A percentile compares a stretch with the other conserved stretches of the same genome.
phyloP scores from a whole-genome alignment of 2,329 filamentous ascomycete species.

The Talaromyces sp. region DNA sequence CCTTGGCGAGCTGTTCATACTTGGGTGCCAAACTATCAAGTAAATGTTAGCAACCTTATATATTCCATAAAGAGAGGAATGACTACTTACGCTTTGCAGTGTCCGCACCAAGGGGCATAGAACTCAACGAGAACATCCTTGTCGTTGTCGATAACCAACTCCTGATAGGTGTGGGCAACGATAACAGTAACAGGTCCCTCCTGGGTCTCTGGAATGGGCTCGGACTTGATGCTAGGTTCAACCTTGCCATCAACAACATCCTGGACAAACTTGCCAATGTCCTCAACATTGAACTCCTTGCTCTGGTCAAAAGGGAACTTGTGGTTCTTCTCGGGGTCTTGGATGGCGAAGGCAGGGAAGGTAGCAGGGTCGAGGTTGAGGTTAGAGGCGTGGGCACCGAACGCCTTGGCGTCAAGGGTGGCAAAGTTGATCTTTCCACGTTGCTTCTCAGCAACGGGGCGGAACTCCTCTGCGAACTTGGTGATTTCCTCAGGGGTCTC shows the following conservation, averaged over 20 bases:
- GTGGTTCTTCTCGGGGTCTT: conserved; percentile 90
- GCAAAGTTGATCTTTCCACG: conserved; percentile 96
- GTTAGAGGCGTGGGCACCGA: conserved; percentile 92
- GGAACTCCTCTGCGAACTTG: conserved; percentile 69
- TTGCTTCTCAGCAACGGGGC: conserved; percentile 83
- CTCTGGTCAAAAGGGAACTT: conserved; percentile 93
- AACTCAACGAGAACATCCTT: conserved; percentile 99
- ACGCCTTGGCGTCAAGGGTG: conserved; percentile 90
- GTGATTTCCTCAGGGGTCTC: conserved; percentile 87
- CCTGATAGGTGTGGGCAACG: conserved; percentile 90
- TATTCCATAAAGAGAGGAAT: background rate
- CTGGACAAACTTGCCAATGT: conserved; percentile 77
- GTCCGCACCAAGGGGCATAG: conserved; percentile 82
- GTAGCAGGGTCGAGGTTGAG: conserved; percentile 93
- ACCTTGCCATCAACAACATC: conserved; percentile 83
- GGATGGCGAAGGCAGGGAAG: conserved; percentile 97
- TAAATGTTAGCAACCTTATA: conserved; percentile 7
- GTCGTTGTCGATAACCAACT: conserved; percentile 83
- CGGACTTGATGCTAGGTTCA: conserved; percentile 95
- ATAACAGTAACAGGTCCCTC: conserved; percentile 83
- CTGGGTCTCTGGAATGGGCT: conserved; percentile 90
- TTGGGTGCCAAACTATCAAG: conserved; percentile 55
- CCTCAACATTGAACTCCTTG: conserved; percentile 68
- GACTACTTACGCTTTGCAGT: conserved; percentile 59
- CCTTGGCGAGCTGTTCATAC: conserved; percentile 59